Evolutionary conservation across 345 rosid genomes (phyloP).

Genomic region (Clarkia xantiana): DNA sequence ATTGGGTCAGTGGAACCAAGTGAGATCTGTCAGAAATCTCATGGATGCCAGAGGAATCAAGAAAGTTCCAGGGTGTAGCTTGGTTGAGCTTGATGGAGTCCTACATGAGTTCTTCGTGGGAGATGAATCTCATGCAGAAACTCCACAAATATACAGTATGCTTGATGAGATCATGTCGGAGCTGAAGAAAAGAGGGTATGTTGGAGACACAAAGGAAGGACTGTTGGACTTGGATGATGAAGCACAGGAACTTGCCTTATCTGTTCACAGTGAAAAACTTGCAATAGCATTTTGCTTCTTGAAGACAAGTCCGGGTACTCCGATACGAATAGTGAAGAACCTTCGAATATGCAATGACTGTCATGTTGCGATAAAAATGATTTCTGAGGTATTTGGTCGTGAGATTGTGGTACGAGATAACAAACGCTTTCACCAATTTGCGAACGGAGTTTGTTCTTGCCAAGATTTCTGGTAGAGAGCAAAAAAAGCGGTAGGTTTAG

Average conservation of each 20-base stretch:
- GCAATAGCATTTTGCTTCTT: conserved; percentile 17
- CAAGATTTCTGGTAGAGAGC: conserved; percentile 12
- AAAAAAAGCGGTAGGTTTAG: too few relatives aligned
- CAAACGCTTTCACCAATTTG: conserved; percentile 13
- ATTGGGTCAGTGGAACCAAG: conserved; percentile 28
- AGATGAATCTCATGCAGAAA: conserved; percentile 27
- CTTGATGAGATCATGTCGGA: conserved; percentile 31
- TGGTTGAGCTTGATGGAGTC: conserved; percentile 22
- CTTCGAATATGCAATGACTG: conserved; percentile 14
- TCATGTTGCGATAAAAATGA: conserved; percentile 16
- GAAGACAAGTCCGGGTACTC: conserved; percentile 13
- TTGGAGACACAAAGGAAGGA: conserved; percentile 29
- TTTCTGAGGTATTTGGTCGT: conserved; percentile 9
- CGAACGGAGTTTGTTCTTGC: conserved; percentile 12
- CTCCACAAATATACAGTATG: conserved; percentile 19
- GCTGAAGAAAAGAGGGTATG: conserved; percentile 30
- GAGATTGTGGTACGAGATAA: conserved; percentile 12
- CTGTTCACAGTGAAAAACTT: conserved; percentile 15
- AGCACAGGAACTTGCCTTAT: conserved; percentile 12
- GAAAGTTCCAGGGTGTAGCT: conserved; percentile 33
- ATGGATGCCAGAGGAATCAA: conserved; percentile 15
- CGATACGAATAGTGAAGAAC: conserved; percentile 13
- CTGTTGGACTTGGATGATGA: conserved; percentile 35
- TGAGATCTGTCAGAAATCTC: conserved; percentile 19
- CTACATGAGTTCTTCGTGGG: conserved; percentile 39